Evolutionary conservation across 2,329 filamentous ascomycete genomes (phyloP), one percentile per base, ranked within the genome.

Genomic region (Diplodia intermedia): DNA sequence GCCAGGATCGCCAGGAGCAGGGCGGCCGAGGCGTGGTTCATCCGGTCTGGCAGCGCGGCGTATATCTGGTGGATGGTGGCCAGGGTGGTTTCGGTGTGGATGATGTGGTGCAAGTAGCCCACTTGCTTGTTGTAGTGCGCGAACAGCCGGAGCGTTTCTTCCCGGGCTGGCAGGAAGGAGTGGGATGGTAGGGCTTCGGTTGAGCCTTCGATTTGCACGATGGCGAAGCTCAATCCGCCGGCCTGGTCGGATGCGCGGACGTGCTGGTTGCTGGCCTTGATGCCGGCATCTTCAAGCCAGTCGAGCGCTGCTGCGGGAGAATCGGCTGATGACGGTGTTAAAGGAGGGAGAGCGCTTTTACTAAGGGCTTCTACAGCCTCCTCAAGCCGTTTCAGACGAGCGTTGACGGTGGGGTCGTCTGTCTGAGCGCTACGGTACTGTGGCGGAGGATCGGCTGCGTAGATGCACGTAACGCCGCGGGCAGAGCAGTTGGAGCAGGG

Each of bases 401-500:
- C 47, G 4, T 18, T 18, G 18, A 63, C 26, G 2, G 29, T 31
- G 2, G 60, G 60, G 14, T 63, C 60, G 9, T 50, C 31, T 14
- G 23, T 3, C 12, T n/a, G n/a, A 15, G 29, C 15, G 14, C 14
- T 4, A 29, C 43, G 11, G 3, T 38, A 26, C 2, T 26, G 26
- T 4, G 43, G 29, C 26, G 36, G 43, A 5, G 18, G 43, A 47
- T 20, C 26, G 20, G 60, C 60, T 12, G 33, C 11, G 11, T n/a
- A 23, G 4, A 8, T 31, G 33, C 60, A 63, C 5, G 4, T 40
- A 3, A 53, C 60, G 6, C 60, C 60, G 1, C 60, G 43, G 14
- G 60, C 29, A 5, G 52, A 15, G 9, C 65, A 67, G 20, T 67
- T 67, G 26, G 38, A 26, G 53, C 65, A 67, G 12, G 65, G 65